phyloP scores from a whole-genome alignment of 1,284 basidiomycete species.

The Cryptococcus floricola region DNA sequence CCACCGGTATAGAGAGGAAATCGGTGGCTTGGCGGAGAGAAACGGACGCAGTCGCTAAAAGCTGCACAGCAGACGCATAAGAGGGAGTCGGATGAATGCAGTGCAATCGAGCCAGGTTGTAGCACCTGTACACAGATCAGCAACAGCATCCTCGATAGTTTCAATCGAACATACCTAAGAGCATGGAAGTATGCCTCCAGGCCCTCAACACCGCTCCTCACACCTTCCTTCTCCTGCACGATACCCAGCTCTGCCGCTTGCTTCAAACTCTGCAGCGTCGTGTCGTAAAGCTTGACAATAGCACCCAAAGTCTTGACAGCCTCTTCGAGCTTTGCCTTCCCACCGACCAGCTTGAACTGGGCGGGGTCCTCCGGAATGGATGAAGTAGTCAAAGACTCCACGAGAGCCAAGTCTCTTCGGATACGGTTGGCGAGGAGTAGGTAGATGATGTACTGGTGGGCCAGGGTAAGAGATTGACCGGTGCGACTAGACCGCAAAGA shows the following conservation, averaged over 20 bases:
- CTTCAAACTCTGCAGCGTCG: constrained; percentile 72
- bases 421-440: constrained; percentile 80
- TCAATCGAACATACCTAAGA: constrained; percentile 55
- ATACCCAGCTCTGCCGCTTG: constrained; percentile 77
- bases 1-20: constrained; percentile 24
- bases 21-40: constrained; percentile 28
- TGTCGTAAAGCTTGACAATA: constrained; percentile 80
- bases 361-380: constrained; percentile 37
- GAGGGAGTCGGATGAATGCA: constrained; percentile 45
- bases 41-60: constrained; percentile 31
- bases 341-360: constrained; percentile 35
- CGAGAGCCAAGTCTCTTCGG: constrained; percentile 78
- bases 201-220: constrained; percentile 70
- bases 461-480: constrained; percentile 59
- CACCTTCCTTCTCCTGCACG: constrained; percentile 80
- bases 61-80: constrained; percentile 41
- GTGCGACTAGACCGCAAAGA: constrained; percentile 37
- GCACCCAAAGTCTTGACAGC: constrained; percentile 65
- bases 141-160: neutral
- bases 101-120: constrained; percentile 46
- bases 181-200: constrained; percentile 70
- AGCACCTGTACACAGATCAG: constrained; percentile 24
- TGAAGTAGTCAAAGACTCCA: constrained; percentile 58
- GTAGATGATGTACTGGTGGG: constrained; percentile 80
- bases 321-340: constrained; percentile 51